Conservation (phyloP, 495 filamentous ascomycete species). For the Endocarpon pusillum region DNA sequence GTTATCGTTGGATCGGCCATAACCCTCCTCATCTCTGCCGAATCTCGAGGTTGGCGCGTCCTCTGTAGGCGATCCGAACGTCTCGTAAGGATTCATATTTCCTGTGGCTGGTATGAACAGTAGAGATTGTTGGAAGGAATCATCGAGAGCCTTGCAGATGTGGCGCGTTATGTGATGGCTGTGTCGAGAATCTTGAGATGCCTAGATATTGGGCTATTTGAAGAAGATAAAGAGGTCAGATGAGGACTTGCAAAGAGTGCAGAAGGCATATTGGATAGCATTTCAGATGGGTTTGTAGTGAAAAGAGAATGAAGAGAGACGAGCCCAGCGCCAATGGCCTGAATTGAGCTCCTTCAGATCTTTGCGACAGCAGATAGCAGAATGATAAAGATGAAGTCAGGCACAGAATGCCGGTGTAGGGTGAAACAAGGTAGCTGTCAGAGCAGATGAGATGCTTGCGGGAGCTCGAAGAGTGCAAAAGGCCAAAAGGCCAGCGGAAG, state of each 20-base stretch:
- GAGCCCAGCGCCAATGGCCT: too few relatives aligned
- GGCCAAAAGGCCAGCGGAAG: not conserved
- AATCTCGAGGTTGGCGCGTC: slow-evolving; percentile 10
- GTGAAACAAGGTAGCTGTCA: too few relatives aligned
- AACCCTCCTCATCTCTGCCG: slow-evolving; percentile 8
- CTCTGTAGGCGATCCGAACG: slow-evolving; percentile 8
- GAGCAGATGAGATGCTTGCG: too few relatives aligned
- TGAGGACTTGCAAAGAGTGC: not conserved
- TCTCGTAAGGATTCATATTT: slow-evolving; percentile 10
- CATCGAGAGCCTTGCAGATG: too few relatives aligned
- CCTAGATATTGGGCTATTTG: not conserved
- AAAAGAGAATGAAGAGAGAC: slow-evolving; percentile 5
- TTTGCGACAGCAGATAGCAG: too few relatives aligned
- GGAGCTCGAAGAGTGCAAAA: not conserved
- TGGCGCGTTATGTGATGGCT: not conserved
- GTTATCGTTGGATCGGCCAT: slow-evolving; percentile 16
- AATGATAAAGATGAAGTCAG: too few relatives aligned
- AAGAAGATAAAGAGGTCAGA: not conserved
- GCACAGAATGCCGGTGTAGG: too few relatives aligned
- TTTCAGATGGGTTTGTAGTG: slow-evolving; percentile 17
- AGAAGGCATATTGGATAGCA: slow-evolving; percentile 15
- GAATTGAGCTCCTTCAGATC: too few relatives aligned
- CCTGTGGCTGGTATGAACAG: not conserved
- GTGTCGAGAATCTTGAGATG: not conserved
- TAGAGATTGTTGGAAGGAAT: too few relatives aligned